phyloP scores from a whole-genome alignment of 768 basidiomycete species.

The Phlegmacium glaucopus region DNA sequence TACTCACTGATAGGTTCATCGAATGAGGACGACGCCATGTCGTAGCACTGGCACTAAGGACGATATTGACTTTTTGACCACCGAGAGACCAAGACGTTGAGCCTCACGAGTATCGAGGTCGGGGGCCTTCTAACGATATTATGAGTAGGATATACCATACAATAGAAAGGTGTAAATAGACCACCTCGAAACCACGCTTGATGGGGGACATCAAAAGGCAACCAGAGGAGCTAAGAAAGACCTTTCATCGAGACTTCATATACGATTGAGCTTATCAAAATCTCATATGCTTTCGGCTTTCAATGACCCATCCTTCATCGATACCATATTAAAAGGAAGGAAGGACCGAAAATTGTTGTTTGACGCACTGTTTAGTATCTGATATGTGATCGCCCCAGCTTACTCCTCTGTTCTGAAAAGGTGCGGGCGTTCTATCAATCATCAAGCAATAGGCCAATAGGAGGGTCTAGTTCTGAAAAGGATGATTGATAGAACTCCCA shows the following conservation, averaged over 20 bases:
- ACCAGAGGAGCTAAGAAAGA: constrained; percentile 89
- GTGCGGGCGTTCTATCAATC: too few relatives aligned
- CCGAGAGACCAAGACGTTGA: constrained; percentile 94
- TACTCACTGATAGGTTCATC: constrained; percentile 92
- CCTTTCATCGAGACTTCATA: constrained; percentile 95
- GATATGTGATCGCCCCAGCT: too few relatives aligned
- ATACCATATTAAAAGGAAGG: too few relatives aligned
- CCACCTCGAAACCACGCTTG: constrained; percentile 98
- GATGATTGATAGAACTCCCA: too few relatives aligned
- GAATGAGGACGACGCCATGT: constrained; percentile 99
- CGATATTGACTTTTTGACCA: constrained; percentile 99
- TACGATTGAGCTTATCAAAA: constrained; percentile 94
- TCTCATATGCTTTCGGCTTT: constrained; percentile 95
- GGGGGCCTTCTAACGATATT: constrained; percentile 69
- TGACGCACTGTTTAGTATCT: too few relatives aligned
- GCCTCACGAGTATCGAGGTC: constrained; percentile 98
- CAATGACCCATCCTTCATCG: constrained; percentile 98
- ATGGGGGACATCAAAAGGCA: constrained; percentile 94
- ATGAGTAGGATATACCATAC: background rate
- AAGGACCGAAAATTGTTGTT: too few relatives aligned
- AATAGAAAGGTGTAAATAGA: constrained; percentile 16
- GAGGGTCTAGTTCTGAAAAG: too few relatives aligned
- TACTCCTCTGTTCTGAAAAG: too few relatives aligned
- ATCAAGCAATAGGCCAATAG: too few relatives aligned
- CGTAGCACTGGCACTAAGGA: constrained; percentile 94